These are phyloP conservation scores for Trichoderma sp. DNA, from an alignment of 2,329 filamentous ascomycete genomes.

Conservation along the genomic window DNA sequence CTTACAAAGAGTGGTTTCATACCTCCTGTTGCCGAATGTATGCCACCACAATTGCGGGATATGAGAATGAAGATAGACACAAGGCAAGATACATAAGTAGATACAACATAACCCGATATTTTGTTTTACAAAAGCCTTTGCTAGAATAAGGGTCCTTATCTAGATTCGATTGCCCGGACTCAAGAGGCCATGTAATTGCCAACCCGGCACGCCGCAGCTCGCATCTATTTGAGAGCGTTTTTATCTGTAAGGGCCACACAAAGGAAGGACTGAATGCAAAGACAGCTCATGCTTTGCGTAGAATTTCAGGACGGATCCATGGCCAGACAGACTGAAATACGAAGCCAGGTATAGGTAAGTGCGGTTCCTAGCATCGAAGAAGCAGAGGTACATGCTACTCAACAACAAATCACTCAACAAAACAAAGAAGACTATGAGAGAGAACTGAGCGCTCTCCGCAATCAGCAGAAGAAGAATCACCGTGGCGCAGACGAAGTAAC, in stretches of 20 bases:
- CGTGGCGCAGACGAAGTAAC: slow-evolving; percentile 96
- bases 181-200: too few species aligned
- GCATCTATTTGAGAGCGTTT: not conserved
- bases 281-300: not conserved
- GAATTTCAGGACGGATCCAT: not conserved
- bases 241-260: not conserved
- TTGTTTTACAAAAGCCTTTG: not conserved
- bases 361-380: slow-evolving; percentile 77
- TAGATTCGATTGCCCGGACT: too few species aligned
- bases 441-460: slow-evolving; percentile 81
- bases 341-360: not conserved
- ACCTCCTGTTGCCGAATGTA: not conserved
- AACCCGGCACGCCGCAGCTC: too few species aligned
- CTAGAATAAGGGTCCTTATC: too few species aligned
- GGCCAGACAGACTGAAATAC: not conserved
- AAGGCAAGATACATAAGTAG: not conserved
- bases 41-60: not conserved
- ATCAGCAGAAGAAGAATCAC: slow-evolving; percentile 94
- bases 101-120: not conserved
- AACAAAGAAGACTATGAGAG: slow-evolving; percentile 78
- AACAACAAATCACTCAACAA: slow-evolving; percentile 71
- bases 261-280: not conserved
- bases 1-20: not conserved
- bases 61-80: not conserved
- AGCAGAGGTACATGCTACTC: slow-evolving; percentile 84